Percentiles rank a stretch among this genome's conserved stretches.
Evolutionary conservation across 257 asterid species (phyloP).

Genomic region (Solanum clarkiae): DNA sequence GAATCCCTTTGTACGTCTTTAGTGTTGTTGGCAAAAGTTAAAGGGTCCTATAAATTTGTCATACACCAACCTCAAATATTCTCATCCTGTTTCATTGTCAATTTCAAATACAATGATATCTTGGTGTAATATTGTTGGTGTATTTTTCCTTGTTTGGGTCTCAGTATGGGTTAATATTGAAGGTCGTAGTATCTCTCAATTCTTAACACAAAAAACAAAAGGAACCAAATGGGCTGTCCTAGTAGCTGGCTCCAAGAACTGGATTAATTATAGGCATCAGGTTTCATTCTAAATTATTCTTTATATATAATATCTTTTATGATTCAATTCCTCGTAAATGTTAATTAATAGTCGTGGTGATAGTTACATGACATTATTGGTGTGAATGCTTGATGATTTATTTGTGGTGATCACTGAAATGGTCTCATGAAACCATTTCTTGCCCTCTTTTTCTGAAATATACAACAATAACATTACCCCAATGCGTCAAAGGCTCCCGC

Average conservation of each 20-base stretch:
- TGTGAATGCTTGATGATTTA: neutral
- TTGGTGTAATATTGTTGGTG: neutral
- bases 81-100: neutral
- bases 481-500: no score
- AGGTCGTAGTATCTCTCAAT: neutral
- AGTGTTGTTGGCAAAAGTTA: neutral
- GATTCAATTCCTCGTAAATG: neutral
- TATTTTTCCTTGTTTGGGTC: neutral
- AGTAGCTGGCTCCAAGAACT: conserved; percentile 81
- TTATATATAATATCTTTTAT: neutral
- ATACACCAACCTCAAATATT: neutral
- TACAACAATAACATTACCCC: no score
- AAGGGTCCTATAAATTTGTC: neutral
- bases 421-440: neutral
- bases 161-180: neutral
- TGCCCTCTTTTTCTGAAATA: neutral
- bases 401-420: neutral
- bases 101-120: neutral
- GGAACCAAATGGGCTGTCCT: conserved; percentile 95
- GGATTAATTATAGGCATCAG: conserved; percentile 89
- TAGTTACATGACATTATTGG: no score
- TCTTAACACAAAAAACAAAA: conserved; percentile 25
- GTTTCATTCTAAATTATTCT: neutral
- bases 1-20: neutral
- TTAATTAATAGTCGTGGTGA: neutral